These are phyloP conservation scores for Asterochloris sp. DNA, from an alignment of 139 green algal species.

Conservation along the genomic window DNA sequence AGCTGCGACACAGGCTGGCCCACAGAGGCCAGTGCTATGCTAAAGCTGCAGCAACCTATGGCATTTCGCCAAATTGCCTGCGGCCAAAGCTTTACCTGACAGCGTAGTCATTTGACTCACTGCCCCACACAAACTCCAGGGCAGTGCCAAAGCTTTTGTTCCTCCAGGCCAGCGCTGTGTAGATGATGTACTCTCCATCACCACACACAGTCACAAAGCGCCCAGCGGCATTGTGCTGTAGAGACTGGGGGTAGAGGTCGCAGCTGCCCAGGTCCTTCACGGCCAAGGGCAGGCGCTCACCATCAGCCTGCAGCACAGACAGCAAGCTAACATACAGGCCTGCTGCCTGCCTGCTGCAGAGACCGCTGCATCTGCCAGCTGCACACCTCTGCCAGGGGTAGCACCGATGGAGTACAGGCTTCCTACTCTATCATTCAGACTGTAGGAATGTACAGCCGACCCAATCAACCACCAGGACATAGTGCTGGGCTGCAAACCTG, in stretches of 20 bases:
- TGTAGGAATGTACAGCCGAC: too few relatives aligned
- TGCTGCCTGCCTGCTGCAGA: too few relatives aligned
- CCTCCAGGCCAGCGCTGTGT: constrained; percentile 98
- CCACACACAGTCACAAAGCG: constrained; percentile 96
- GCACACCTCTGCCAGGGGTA: too few relatives aligned
- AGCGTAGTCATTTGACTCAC: constrained; percentile 87
- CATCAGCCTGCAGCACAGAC: constrained; percentile 55
- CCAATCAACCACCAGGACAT: too few relatives aligned
- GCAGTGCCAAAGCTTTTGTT: constrained; percentile 94
- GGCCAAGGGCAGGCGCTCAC: constrained; percentile 93
- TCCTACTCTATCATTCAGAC: too few relatives aligned
- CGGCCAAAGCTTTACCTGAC: constrained; percentile 31
- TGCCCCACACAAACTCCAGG: constrained; percentile 92
- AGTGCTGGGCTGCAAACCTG: too few relatives aligned
- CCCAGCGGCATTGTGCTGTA: constrained; percentile 94
- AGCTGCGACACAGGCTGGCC: too few relatives aligned
- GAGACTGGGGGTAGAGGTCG: constrained; percentile 91
- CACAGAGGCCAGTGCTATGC: too few relatives aligned
- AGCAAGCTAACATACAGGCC: neutral
- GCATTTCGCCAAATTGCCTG: neutral
- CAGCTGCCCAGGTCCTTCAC: constrained; percentile 95
- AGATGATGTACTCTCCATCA: constrained; percentile 98
- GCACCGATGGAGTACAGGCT: too few relatives aligned
- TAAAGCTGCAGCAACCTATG: too few relatives aligned
- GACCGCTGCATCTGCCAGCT: too few relatives aligned